phyloP scores from a whole-genome alignment of 2,329 filamentous ascomycete species.

The Colletotrichum tanaceti region DNA sequence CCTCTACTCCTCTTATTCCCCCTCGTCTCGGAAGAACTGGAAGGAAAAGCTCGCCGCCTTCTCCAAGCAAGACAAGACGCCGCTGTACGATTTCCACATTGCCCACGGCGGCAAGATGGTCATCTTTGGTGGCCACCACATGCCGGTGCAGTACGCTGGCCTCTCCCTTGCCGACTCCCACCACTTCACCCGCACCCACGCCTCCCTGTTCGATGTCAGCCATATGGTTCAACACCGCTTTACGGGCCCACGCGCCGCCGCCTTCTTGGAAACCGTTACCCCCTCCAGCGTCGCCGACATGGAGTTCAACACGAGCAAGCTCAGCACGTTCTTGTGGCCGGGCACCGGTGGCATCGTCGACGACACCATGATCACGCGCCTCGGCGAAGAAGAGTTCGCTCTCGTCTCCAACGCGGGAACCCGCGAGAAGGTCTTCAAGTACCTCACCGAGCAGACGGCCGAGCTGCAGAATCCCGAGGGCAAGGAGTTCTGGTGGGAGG shows the following conservation, averaged over 20 bases:
- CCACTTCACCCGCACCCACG: slow-evolving; percentile 86
- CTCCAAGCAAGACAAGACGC: slow-evolving; percentile 68
- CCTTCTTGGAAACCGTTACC: slow-evolving; percentile 86
- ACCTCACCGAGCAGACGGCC: slow-evolving; percentile 76
- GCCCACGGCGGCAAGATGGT: slow-evolving; percentile 91
- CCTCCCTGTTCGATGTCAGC: slow-evolving; percentile 93
- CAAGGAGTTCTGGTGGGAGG: slow-evolving; percentile 73
- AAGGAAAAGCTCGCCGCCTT: slow-evolving; percentile 43
- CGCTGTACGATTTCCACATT: slow-evolving; percentile 82
- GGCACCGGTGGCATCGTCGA: slow-evolving; percentile 91
- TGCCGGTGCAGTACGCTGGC: slow-evolving; percentile 90
- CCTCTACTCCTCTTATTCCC: slow-evolving; percentile 32
- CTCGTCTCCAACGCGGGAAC: slow-evolving; percentile 96
- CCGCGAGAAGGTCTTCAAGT: slow-evolving; percentile 86
- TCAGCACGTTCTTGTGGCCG: slow-evolving; percentile 86
- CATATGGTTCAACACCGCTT: slow-evolving; percentile 97
- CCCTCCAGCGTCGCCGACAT: slow-evolving; percentile 78
- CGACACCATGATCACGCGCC: slow-evolving; percentile 88
- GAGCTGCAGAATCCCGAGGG: slow-evolving; percentile 67
- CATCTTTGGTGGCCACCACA: slow-evolving; percentile 91
- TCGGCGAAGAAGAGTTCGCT: slow-evolving; percentile 82
- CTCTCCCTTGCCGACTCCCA: slow-evolving; percentile 86
- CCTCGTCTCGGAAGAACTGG: slow-evolving; percentile 35
- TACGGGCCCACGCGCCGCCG: slow-evolving; percentile 80
- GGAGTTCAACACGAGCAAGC: slow-evolving; percentile 75